These are phyloP conservation scores for Calonectria leucothoes DNA, from an alignment of 2,329 filamentous ascomycete genomes.

Conservation along the genomic window DNA sequence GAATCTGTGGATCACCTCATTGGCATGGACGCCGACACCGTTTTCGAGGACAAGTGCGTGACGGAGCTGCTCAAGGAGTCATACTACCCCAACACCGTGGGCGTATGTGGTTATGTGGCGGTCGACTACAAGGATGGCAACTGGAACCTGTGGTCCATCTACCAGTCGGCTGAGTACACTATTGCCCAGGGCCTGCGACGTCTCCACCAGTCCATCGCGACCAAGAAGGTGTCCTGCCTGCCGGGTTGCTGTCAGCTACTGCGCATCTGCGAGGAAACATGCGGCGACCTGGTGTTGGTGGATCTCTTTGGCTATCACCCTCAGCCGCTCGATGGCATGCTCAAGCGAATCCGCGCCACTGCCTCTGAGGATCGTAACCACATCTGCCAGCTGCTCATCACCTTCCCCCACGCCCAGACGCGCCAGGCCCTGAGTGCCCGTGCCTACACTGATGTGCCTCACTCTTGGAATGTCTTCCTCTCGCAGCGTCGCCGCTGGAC, in stretches of 20 bases:
- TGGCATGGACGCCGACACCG: slow-evolving; percentile 55
- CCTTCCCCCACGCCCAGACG: background rate
- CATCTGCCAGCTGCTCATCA: background rate
- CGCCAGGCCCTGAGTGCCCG: slow-evolving; percentile 40
- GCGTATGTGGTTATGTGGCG: slow-evolving; percentile 54
- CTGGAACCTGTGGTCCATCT: slow-evolving; percentile 39
- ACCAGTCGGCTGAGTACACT: slow-evolving; percentile 39
- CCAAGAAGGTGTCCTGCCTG: background rate
- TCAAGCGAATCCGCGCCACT: background rate
- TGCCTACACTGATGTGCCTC: slow-evolving; percentile 54
- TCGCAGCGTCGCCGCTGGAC: slow-evolving; percentile 42
- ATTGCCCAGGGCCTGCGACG: slow-evolving; percentile 41
- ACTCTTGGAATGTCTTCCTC: slow-evolving; percentile 53
- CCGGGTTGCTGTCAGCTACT: background rate
- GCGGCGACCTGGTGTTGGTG: background rate
- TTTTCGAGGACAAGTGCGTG: slow-evolving; percentile 53
- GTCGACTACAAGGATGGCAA: slow-evolving; percentile 38
- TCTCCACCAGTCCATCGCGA: slow-evolving; percentile 22
- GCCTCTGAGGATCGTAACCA: background rate
- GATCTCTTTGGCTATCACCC: background rate
- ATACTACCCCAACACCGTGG: slow-evolving; percentile 52
- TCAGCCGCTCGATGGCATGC: background rate
- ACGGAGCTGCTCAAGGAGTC: slow-evolving; percentile 46
- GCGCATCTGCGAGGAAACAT: background rate
- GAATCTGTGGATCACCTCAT: slow-evolving; percentile 34